phyloP scores from a whole-genome alignment of 306 rosid species.

The peach (Prunus persica) region Prunus_persica_NCBIv2 NC_034009.1:43671001-43671500 shows the following conservation, averaged over 20 bases:
- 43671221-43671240: constrained; percentile 11
- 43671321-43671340: background rate
- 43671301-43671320: constrained; percentile 25
- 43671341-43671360: constrained; percentile 13
- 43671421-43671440: background rate
- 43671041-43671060: constrained; percentile 3
- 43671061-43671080: background rate
- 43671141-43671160: constrained; percentile 8
- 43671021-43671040: constrained; percentile 23
- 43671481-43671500: background rate
- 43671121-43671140: background rate
- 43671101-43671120: constrained; percentile 30
- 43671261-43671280: constrained; percentile 30
- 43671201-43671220: constrained; percentile 18
- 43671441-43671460: background rate
- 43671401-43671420: background rate
- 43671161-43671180: constrained; percentile 20
- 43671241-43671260: constrained; percentile 42
- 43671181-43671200: constrained; percentile 12
- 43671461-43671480: background rate
- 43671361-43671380: constrained; percentile 34
- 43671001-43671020: constrained; percentile 9
- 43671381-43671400: background rate
- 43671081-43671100: constrained; percentile 21
- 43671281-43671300: constrained; percentile 33